Evolutionary conservation across 257 asterid species (phyloP).

Genomic region (Solanum raphanifolium): DNA sequence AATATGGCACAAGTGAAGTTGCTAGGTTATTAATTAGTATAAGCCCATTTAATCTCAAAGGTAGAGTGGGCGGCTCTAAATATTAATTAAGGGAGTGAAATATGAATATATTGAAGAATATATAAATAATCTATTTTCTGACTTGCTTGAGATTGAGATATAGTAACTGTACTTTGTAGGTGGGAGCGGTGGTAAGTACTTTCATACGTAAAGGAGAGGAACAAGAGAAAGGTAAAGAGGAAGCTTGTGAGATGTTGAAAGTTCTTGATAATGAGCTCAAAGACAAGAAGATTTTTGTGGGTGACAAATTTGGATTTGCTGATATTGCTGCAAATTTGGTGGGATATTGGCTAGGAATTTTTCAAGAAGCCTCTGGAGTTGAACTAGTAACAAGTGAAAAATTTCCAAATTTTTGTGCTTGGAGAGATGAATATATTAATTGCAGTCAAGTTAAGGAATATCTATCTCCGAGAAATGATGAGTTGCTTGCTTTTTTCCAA

Average conservation of each 20-base stretch:
- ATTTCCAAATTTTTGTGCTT: not conserved
- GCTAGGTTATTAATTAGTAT: too few relatives aligned
- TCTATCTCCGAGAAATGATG: not conserved
- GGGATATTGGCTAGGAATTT: not conserved
- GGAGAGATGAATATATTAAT: not conserved
- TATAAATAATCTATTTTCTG: not conserved
- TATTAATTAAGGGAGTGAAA: not conserved
- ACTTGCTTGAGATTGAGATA: not conserved
- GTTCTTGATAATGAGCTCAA: not conserved
- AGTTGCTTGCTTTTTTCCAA: not conserved
- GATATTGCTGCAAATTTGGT: not conserved
- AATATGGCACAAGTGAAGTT: too few relatives aligned
- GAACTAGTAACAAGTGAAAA: not conserved
- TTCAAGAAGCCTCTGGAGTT: not conserved
- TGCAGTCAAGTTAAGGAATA: not conserved
- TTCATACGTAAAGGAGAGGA: not conserved
- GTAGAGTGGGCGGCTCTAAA: not conserved
- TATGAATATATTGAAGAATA: not conserved
- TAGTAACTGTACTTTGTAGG: not conserved
- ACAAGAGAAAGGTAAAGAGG: constrained; percentile 1
- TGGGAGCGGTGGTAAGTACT: not conserved
- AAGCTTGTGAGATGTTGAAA: not conserved
- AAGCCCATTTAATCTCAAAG: not conserved
- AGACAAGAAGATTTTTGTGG: not conserved
- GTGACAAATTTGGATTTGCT: not conserved